Evolutionary conservation across 140 eudicot genomes (phyloP).

Genomic region (Eryngium alpinum): DNA sequence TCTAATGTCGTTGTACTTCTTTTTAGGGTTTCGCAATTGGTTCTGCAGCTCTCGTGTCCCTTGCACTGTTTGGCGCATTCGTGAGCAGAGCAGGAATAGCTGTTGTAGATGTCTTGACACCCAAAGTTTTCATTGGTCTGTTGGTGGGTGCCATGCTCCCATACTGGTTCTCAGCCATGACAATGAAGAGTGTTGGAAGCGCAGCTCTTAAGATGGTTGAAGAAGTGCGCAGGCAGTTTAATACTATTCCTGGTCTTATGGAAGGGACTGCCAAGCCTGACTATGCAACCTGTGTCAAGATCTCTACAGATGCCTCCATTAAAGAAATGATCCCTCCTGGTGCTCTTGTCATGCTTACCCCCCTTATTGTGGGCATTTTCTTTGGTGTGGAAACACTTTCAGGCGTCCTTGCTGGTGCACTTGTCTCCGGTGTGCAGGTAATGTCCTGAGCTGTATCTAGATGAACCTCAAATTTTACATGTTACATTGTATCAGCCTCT

Average conservation of each 20-base stretch:
- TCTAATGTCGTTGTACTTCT: not conserved
- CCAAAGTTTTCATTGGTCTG: constrained; percentile 37
- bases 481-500: too few species aligned
- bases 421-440: constrained; percentile 35
- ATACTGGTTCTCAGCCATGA: constrained; percentile 41
- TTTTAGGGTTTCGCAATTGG: constrained; percentile 38
- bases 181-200: constrained; percentile 38
- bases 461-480: not conserved
- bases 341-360: constrained; percentile 28
- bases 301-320: constrained; percentile 24
- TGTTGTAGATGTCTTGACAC: constrained; percentile 34
- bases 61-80: constrained; percentile 39
- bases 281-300: constrained; percentile 27
- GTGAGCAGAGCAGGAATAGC: constrained; percentile 37
- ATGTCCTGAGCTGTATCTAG: not conserved
- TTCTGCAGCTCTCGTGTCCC: constrained; percentile 37
- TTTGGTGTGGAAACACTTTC: constrained; percentile 22
- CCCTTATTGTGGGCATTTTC: constrained; percentile 19
- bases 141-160: constrained; percentile 35
- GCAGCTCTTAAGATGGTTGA: constrained; percentile 39
- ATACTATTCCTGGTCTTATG: constrained; percentile 26
- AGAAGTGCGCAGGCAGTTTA: constrained; percentile 35
- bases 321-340: constrained; percentile 28
- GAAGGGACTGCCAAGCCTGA: constrained; percentile 26
- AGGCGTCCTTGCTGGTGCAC: constrained; percentile 22